Base-by-base conservation (phyloP, 192 early-diverging fungal genomes). In the Coemansia sp. region DNA sequence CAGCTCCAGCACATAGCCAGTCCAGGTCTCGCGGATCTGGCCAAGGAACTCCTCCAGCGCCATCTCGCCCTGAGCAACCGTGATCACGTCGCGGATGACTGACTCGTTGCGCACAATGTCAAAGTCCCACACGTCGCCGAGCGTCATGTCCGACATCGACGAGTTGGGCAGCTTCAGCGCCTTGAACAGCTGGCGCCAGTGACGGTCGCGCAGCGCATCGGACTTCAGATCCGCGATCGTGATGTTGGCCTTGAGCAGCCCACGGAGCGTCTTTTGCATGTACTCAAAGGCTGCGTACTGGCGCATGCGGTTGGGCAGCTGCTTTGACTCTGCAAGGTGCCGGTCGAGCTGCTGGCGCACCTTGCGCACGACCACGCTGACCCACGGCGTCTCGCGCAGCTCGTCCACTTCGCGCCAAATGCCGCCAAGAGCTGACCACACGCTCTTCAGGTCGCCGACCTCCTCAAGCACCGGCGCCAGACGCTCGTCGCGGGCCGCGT, bases 21-120 rank as follows among this genome's bases (percentile, higher is more conserved):
- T 87, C 98, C 98, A 99, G 0, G 91, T 93, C 71, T 96, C 94
- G 70, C 88, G 85, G 51, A 90, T 82, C 81, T 96, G 93, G 60
- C 89, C 90, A 80, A 99, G 85, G 85, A 96, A 99, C 80, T 96
- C 94, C 83, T 99, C 98, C 61, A 99, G 81, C 11, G 95, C 98
- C 97, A 99, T 98, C 85, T 99, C 98, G 66, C 98, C 98, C 73
- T 97, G 93, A 5, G 98, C 98, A 52, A 92, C 89, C 4, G 89
- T 85, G 42, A 99, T 89, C 36, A 97, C 89, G 17, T 97, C 96
- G 58, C 89, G 89, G 32, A 99, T 86, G n/a, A 80, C 67, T 30
- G 83, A 76, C 77, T 99, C 95, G 74, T 95, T 92, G 63, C 93
- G 89, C 56, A 85, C 84, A 54, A 98, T 85, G 77, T 96, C 94